Conservation (phyloP, 441 rosid species). For the Pelargonium australe region DNA sequence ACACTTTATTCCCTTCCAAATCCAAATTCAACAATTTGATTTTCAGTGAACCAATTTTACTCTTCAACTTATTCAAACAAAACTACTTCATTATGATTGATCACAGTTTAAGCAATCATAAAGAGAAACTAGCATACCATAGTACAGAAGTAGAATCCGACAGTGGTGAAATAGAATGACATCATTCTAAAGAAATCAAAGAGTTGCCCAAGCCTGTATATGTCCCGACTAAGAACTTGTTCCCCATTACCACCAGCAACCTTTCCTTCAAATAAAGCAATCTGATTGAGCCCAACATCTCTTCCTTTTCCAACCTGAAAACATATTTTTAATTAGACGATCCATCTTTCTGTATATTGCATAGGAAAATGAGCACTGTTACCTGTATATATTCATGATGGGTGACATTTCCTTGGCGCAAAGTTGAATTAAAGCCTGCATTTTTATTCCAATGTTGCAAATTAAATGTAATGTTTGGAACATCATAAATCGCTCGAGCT, state of each 20-base stretch:
- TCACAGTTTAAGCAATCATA: not conserved
- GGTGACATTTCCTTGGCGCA: slow-evolving; percentile 97
- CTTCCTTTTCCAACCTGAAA: slow-evolving; percentile 97
- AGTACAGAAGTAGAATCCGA: slow-evolving; percentile 91
- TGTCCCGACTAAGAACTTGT: slow-evolving; percentile 98
- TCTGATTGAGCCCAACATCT: slow-evolving; percentile 99
- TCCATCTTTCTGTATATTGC: slow-evolving; percentile 9
- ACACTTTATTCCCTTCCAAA: no score
- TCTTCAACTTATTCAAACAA: no score
- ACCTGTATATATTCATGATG: slow-evolving; percentile 99
- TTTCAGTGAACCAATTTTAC: no score
- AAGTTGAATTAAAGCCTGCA: slow-evolving; percentile 92
- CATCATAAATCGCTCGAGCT: no score
- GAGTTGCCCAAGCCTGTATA: slow-evolving; percentile 98
- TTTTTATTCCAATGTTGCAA: slow-evolving; percentile 6
- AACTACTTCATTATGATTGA: no score
- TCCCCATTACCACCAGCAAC: slow-evolving; percentile 99
- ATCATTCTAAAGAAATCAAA: slow-evolving; percentile 97
- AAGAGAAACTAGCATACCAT: slow-evolving; percentile 51
- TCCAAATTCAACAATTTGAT: no score
- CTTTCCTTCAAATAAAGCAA: slow-evolving; percentile 97
- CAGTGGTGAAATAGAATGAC: slow-evolving; percentile 96
- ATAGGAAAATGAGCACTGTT: slow-evolving; percentile 14
- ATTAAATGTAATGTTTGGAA: no score
- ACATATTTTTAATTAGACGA: slow-evolving; percentile 20